Conservation (phyloP, 345 rosid species). For the Murraya koenigii region DNA sequence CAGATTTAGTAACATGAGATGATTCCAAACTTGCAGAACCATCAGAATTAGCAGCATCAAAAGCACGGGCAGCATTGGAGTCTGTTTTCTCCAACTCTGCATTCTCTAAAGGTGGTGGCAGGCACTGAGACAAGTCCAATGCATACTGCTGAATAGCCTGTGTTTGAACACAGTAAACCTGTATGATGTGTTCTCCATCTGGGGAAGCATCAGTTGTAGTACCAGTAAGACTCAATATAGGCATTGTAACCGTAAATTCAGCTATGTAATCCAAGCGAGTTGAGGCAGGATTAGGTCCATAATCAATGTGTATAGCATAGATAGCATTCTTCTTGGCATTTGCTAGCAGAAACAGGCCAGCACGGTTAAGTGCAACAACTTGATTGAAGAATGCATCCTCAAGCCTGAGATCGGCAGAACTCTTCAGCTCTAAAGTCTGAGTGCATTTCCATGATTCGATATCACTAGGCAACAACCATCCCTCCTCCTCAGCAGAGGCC, state of each 20-base stretch:
- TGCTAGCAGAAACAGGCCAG: slow-evolving; percentile 58
- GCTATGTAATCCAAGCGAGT: slow-evolving; percentile 67
- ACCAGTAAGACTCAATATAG: slow-evolving; percentile 73
- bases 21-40: slow-evolving; percentile 28
- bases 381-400: slow-evolving; percentile 73
- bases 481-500: slow-evolving; percentile 59
- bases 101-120: slow-evolving; percentile 56
- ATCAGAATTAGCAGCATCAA: slow-evolving; percentile 31
- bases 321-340: slow-evolving; percentile 78
- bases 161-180: slow-evolving; percentile 73
- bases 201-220: slow-evolving; percentile 66
- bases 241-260: slow-evolving; percentile 77
- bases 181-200: slow-evolving; percentile 56
- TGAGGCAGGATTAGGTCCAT: slow-evolving; percentile 60
- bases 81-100: slow-evolving; percentile 51
- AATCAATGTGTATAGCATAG: slow-evolving; percentile 64
- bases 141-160: slow-evolving; percentile 82
- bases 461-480: slow-evolving; percentile 68
- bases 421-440: slow-evolving; percentile 58
- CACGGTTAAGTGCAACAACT: slow-evolving; percentile 57
- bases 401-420: slow-evolving; percentile 45
- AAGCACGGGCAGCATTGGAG: slow-evolving; percentile 31
- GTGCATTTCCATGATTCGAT: slow-evolving; percentile 57
- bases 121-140: slow-evolving; percentile 61
- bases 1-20: slow-evolving; percentile 31